Base-by-base conservation (phyloP, 1,139 yeast species). In the Petasospora rhodanensis region DNA sequence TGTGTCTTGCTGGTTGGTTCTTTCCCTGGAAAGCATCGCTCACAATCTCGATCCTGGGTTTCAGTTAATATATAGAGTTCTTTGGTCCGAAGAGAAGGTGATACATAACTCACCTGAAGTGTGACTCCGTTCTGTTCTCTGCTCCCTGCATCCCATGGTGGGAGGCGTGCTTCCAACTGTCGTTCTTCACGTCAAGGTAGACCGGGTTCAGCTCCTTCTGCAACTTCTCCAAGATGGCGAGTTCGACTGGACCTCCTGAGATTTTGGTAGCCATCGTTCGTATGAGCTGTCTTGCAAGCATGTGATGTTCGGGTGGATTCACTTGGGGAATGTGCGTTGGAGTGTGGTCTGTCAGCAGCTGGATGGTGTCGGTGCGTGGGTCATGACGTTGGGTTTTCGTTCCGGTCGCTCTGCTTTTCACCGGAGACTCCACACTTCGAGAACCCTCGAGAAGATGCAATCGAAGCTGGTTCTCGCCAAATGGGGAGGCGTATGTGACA, bases 121-220 rank as follows among this genome's bases (percentile, higher is more conserved):
- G 98, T 1, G 95, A 82, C 58, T 91, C 98, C 2, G 73, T 69
- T n/a, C 64, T 66, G 58, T 86, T 86, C 3, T 67, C 47, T 9
- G 89, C 86, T 5, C 80, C 85, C 39, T 78, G 70, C 67, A 86
- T 73, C 2, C 95, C 91, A 36, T 78, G 80, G 57, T 91, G 98
- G 48, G 86, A 93, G 3, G 89, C 75, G 58, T 91, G 98, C 55
- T 83, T 82, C 56, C 76, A 77, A 4, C 96, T 85, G 58, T 91
- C 97, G 56, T 91, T 91, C 41, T 66, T 55, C 7, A 73, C 58
- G 24, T 59, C 61, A 21, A 73, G 51, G 29, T 37, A 52, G 0
- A 60, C 36, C 1, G 79, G 79, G 5, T 61, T 52, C 37, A 73
- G 64, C 14, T 57, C 54, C 1, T 45, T 34, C 4, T 53, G 48